These are phyloP conservation scores for barrel medic (Medicago truncatula) DNA, from an alignment of 306 rosid genomes.

Conservation along the genomic window MtrunA17r5.0-ANR NC_053048.1:51643501-51644000, in stretches of 20 bases:
- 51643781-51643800: conserved; percentile 79
- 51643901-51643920: conserved; percentile 86
- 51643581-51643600: conserved; percentile 80
- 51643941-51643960: conserved; percentile 86
- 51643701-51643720: conserved; percentile 84
- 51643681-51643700: conserved; percentile 82
- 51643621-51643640: conserved; percentile 88
- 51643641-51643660: conserved; percentile 87
- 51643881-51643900: conserved; percentile 76
- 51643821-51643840: conserved; percentile 86
- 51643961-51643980: conserved; percentile 82
- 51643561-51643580: conserved; percentile 73
- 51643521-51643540: conserved; percentile 69
- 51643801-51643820: conserved; percentile 86
- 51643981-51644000: conserved; percentile 85
- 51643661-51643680: conserved; percentile 94
- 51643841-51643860: conserved; percentile 83
- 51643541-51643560: conserved; percentile 70
- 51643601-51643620: conserved; percentile 89
- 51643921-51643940: conserved; percentile 88
- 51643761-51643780: conserved; percentile 83
- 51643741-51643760: conserved; percentile 74
- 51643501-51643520: conserved; percentile 80
- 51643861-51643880: conserved; percentile 79
- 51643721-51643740: conserved; percentile 86